Evolutionary conservation across 2,329 filamentous ascomycete genomes (phyloP), one percentile per base, ranked within the genome.

Genomic region (Xylariaceae sp.): DNA sequence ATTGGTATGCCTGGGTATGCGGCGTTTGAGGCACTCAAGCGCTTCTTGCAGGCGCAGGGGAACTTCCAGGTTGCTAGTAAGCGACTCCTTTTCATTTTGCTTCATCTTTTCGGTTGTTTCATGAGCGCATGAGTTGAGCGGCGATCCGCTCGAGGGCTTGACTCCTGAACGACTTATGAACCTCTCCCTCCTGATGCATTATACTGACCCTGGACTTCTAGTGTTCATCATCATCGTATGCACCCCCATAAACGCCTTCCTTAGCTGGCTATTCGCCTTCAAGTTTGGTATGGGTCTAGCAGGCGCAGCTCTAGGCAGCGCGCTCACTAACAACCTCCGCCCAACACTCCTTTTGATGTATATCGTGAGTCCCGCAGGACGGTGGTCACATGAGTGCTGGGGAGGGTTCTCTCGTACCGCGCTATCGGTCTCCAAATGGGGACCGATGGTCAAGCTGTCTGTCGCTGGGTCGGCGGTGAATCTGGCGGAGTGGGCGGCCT

Each of bases 1-100:
- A 67, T 80, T 5, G 79, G 80, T 0, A 71, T 81, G 1, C 81
- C 81, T 0, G 80, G 80, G 2, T 83, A 82, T 57, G 80, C 78
- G 1, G 74, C 75, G 2, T 84, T 83, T 35, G 81, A 83, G 61
- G 78, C 78, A 0, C 72, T 78, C 1, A 84, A 83, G 66, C 73
- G 81, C 0, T 83, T 82, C 61, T 73, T 82, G 2, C 80, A 83
- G 65, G 78, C 81, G 0, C 81, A 83, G 62, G 80, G 81, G 1
- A 73, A 80, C 37, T 83, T 82, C 70, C 77, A 76, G 39, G 78
- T 77, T 1, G 78, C 75, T 11, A 74, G 60, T 62, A 57, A 57
- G 60, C 51, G 30, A 39, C 13, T 9, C 18, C 7, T 44, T 37
- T 11, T 10, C 47, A 51, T 41, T 23, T 2, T 8, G 10, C n/a